Percentiles rank a stretch among this genome's conserved stretches.
These are phyloP conservation scores for Chaetomiaceae sp. DNA, from an alignment of 2,329 filamentous ascomycete genomes.

Conservation along the genomic window DNA sequence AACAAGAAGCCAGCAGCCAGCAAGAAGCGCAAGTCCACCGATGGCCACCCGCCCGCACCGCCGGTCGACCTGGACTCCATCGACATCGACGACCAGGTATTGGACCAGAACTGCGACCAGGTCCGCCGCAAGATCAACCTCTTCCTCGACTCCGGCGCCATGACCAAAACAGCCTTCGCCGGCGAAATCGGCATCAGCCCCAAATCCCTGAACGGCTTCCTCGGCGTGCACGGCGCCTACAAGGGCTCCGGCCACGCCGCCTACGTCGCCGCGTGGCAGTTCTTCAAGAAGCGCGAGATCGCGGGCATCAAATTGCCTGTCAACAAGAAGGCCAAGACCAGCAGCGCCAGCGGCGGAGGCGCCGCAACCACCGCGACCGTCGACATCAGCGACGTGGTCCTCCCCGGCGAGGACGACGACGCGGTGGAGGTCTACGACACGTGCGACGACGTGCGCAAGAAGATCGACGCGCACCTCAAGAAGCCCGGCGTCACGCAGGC, in stretches of 20 bases:
- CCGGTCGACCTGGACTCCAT: constrained; percentile 13
- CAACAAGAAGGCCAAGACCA: constrained; percentile 17
- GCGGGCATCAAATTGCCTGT: constrained; percentile 9
- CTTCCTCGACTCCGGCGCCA: constrained; percentile 18
- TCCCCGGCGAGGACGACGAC: constrained; percentile 39
- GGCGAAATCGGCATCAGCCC: constrained; percentile 17
- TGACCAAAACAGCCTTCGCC: constrained; percentile 23
- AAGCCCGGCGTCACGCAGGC: constrained; percentile 42
- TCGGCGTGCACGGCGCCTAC: constrained; percentile 10
- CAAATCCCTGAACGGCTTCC: constrained; percentile 18
- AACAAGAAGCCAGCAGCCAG: neutral
- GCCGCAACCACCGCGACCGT: constrained; percentile 5
- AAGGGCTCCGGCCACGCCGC: constrained; percentile 14
- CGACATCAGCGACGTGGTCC: constrained; percentile 30
- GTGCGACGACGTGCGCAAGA: constrained; percentile 51
- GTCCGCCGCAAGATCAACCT: constrained; percentile 21
- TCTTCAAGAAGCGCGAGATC: constrained; percentile 21
- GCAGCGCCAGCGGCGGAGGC: neutral
- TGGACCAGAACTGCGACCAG: constrained; percentile 20
- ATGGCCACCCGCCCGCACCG: constrained; percentile 2
- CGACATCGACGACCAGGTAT: constrained; percentile 1
- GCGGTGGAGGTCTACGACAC: constrained; percentile 46
- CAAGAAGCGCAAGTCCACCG: constrained; percentile 21
- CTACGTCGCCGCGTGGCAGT: constrained; percentile 17
- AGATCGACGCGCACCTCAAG: constrained; percentile 48